Evolutionary conservation across 331 rosid species (phyloP), one percentile per base, ranked within the genome.

Genomic region (Cydonia oblonga): DNA sequence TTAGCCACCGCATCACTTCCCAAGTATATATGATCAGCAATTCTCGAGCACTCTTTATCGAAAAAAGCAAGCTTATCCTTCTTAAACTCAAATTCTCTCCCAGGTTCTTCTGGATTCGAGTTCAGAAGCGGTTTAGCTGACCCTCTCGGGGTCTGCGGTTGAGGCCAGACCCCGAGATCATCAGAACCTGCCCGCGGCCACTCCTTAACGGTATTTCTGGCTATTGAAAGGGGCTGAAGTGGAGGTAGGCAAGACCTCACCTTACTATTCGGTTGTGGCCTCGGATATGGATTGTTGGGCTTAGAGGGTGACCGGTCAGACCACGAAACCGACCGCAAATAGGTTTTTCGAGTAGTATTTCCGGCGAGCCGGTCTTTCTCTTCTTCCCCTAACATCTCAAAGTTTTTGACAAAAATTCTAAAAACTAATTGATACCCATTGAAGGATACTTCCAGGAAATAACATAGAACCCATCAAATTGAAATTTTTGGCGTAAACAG

Each of bases 1-100:
- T 90, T 93, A 0, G 98, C 98, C 79, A 93, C 98, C 1, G 96
- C 90, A 81, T 91, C 96, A 62, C 97, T 93, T 24, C 98, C 98
- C 5, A 93, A 63, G 84, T 89, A 93, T 40, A 93, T 80, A 63
- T 93, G 97, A 42, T 93, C 98, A 2, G 91, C 91, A 52, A 93
- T 91, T 72, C 91, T 86, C 0, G 97, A 93, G 70, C 98, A 93
- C 40, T 93, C 97, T 38, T 91, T 93, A 30, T 91, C 89, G 52
- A 71, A 93, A 68, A 86, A 93, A 0, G 97, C 97, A 51, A 91
- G 80, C 74, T 88, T 91, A 18, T 93, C 96, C 82, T 82, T 88
- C 84, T 79, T 88, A 35, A 85, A 85, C 78, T 86, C 88, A 56
- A 93, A 93, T 58, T 93, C 96, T 64, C 83, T 79, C 35, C 42